Conservation (phyloP, 805 yeast genomes). For the Starmerella bombicola region DNA sequence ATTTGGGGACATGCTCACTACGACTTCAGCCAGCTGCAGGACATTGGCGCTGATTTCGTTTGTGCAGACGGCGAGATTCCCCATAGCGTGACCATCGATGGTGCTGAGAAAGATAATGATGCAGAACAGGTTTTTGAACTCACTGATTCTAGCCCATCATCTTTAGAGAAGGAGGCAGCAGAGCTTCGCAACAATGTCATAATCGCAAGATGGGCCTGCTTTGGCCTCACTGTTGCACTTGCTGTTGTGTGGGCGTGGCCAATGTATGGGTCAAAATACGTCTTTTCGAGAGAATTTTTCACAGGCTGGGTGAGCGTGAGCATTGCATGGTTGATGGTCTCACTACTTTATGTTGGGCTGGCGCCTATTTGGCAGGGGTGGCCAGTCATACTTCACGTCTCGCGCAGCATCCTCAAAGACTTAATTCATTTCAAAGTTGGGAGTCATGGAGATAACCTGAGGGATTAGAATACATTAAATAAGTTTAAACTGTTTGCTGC, state of each 20-base stretch:
- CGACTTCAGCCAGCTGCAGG: slow-evolving; percentile 1
- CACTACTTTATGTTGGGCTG: slow-evolving; percentile 41
- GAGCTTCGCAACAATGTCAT: slow-evolving; percentile 49
- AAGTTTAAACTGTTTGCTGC: slow-evolving; percentile 28
- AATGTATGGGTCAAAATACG: slow-evolving; percentile 67
- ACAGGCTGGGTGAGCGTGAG: slow-evolving; percentile 80
- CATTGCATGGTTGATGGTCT: slow-evolving; percentile 59
- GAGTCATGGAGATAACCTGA: not conserved
- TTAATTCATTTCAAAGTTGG: too few relatives aligned
- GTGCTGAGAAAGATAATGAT: not conserved
- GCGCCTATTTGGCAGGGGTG: slow-evolving; percentile 67
- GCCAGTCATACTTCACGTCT: slow-evolving; percentile 45
- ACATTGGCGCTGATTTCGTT: not conserved
- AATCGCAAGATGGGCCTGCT: slow-evolving; percentile 47
- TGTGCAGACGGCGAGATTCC: too few relatives aligned
- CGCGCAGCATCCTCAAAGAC: slow-evolving; percentile 63
- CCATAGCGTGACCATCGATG: not conserved
- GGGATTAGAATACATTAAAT: not conserved
- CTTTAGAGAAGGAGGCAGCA: slow-evolving; percentile 47
- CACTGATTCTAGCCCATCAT: slow-evolving; percentile 48
- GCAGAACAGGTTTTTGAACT: slow-evolving; percentile 30
- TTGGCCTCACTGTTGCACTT: slow-evolving; percentile 46
- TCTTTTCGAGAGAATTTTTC: slow-evolving; percentile 62
- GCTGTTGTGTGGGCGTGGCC: slow-evolving; percentile 85
- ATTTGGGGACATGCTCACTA: slow-evolving; percentile 58